Base-by-base conservation (phyloP, 2,329 filamentous ascomycete species). In the Neonectria punicea region DNA sequence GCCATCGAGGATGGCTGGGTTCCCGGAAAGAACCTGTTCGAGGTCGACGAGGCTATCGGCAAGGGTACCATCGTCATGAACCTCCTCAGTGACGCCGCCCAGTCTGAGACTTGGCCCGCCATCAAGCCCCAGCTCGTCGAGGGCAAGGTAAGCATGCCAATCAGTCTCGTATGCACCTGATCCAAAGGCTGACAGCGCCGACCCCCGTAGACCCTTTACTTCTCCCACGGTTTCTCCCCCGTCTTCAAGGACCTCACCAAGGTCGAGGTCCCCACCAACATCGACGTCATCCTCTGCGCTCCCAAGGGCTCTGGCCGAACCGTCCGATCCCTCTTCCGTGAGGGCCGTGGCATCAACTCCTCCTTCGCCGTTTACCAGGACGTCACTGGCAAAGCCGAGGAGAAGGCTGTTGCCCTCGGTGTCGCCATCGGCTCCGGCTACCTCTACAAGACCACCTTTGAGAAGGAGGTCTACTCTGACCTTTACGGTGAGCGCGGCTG, bases 381-480 rank as follows among this genome's bases (percentile, higher is more conserved):
- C 81, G 94, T 98, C 72, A 97, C 94, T 70, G 96, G 96, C 83
- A 93, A 98, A 85, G 96, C 96, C 79, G 90, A 98, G 88, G 96
- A 99, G 90, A 97, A 95, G 89, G 96, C 96, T 77, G 86, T 97
- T 77, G 96, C 96, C 75, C 90, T 99, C 77, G 96, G 96, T 86
- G 95, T 98, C 71, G 96, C 95, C 80, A 92, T 99, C 80, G 96
- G 95, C 82, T 94, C 92, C 78, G 96, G 96, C 79, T 99, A 99
- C 90, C 93, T 99, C 76, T 99, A 99, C 90, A 93, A 98, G 92
- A 99, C 96, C 80, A 99, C 96, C 81, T 99, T 99, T 80, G 92
- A 99, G 90, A 99, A 99, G 92, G 96, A 99, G 88, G 96, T 99
- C 81, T 97, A 97, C 92, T 98, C 94, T 70, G 96, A 98, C 85